Conservation (phyloP, 2,329 filamentous ascomycete genomes). For the Aspergillus pseudoviridinutans region DNA sequence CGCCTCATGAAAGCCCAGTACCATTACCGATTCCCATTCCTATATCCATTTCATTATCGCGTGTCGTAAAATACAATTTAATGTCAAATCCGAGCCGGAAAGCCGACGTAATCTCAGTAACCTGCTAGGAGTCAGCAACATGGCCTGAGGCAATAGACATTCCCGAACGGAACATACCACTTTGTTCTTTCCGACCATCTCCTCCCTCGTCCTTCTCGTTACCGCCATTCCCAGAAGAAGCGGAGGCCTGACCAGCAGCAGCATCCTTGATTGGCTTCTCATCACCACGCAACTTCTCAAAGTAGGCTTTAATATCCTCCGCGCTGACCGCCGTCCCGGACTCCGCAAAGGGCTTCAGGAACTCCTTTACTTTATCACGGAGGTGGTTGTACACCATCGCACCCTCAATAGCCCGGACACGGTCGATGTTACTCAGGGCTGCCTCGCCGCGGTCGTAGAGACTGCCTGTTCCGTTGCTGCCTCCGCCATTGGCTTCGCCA, state of each 20-base stretch:
- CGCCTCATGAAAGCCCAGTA: not conserved
- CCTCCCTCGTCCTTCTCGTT: slow-evolving; percentile 25
- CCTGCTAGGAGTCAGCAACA: slow-evolving; percentile 2
- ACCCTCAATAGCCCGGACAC: slow-evolving; percentile 88
- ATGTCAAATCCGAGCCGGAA: not conserved
- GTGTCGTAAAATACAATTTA: not conserved
- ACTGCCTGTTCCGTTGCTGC: slow-evolving; percentile 66
- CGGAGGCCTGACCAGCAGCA: slow-evolving; percentile 50
- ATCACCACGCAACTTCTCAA: slow-evolving; percentile 89
- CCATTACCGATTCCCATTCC: not conserved
- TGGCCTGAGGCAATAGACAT: not conserved
- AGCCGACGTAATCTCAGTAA: not conserved
- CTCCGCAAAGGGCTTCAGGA: slow-evolving; percentile 90
- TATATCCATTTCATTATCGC: not conserved
- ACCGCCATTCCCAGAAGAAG: slow-evolving; percentile 28
- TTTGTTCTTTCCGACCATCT: slow-evolving; percentile 44
- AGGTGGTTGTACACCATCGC: slow-evolving; percentile 98
- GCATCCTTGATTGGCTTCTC: slow-evolving; percentile 67
- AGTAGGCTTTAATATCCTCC: slow-evolving; percentile 94
- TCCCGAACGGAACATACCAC: slow-evolving; percentile 35
- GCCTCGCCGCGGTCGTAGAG: slow-evolving; percentile 90
- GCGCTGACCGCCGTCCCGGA: slow-evolving; percentile 83
- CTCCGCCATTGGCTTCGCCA: slow-evolving; percentile 47
- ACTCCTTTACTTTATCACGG: slow-evolving; percentile 91
- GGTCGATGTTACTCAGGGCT: slow-evolving; percentile 84